Evolutionary conservation across 768 basidiomycete species (phyloP), one percentile per base, ranked within the genome.

Genomic region (Leccinum rimulosum): DNA sequence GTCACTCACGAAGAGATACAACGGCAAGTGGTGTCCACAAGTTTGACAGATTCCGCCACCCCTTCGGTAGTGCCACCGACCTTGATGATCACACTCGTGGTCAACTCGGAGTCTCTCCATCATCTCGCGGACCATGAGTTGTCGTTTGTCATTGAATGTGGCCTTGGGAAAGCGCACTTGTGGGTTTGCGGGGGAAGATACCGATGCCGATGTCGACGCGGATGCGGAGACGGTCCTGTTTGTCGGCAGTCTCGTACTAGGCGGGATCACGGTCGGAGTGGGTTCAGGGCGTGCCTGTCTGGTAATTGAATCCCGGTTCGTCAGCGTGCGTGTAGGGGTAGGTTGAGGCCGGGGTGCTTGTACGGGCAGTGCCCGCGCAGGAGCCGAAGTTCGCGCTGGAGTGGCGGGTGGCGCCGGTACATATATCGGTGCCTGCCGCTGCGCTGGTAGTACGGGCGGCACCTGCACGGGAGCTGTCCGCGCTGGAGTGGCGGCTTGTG

Each of bases 21-120:
- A 14, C 0, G 71, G 76, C 9, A 86, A 65, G 52, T 71, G 55
- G 50, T 68, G 57, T 14, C 71, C 66, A 60, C 85, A 86, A 56
- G 68, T 75, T 54, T 84, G 78, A 54, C 85, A 86, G 10, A 28
- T 52, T 5, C 79, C 81, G 0, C 74, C 76, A 0, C 82, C 83
- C 2, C 66, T 1, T 0, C 77, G 72, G 40, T 77, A 77, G 27
- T 63, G 69, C 84, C 85, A 87, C 0, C n/a, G 52, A 50, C 70
- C 71, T 3, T 77, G 73, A 4, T 77, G 73, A 11, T 59, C 17
- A 57, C 87, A 89, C 3, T 84, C 77, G 64, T 88, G 88, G 58
- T 83, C 79, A 6, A 73, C 70, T 9, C 83, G 70, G 43, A 88
- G 71, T 4, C 74, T 58, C 1, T 75, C 76, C 52, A 73, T 74